phyloP scores from a whole-genome alignment of 2,329 filamentous ascomycete species.

The Pestalotiopsis sp. region DNA sequence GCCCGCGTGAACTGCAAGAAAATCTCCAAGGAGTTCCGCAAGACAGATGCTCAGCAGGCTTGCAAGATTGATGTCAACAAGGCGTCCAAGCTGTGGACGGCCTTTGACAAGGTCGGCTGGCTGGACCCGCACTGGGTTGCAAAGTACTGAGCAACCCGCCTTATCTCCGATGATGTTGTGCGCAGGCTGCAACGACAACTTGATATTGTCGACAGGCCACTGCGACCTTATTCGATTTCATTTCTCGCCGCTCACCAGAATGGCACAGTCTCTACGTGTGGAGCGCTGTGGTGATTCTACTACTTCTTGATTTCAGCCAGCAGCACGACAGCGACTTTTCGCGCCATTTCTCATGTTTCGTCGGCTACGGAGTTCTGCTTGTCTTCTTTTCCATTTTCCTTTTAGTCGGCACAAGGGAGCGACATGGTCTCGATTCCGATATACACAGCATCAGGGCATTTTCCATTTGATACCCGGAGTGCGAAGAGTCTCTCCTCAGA shows the following conservation, averaged over 20 bases:
- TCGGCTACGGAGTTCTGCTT: slow-evolving; percentile 15
- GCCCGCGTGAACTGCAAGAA: slow-evolving; percentile 69
- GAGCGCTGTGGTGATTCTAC: neutral
- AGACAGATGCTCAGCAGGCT: slow-evolving; percentile 94
- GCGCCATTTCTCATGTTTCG: slow-evolving; percentile 18
- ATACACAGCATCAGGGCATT: slow-evolving; percentile 31
- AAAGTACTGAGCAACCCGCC: slow-evolving; percentile 30
- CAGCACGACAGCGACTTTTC: neutral
- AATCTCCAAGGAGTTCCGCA: slow-evolving; percentile 83
- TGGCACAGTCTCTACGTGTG: slow-evolving; percentile 6
- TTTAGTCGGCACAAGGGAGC: slow-evolving; percentile 19
- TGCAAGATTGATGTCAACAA: slow-evolving; percentile 99
- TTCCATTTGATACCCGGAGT: slow-evolving; percentile 37
- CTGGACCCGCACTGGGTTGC: slow-evolving; percentile 58
- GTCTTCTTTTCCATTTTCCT: slow-evolving; percentile 14
- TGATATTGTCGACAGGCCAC: neutral
- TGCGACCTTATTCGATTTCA: neutral
- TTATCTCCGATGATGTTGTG: neutral
- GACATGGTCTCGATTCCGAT: slow-evolving; percentile 8
- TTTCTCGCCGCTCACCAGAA: slow-evolving; percentile 11
- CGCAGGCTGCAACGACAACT: slow-evolving; percentile 1
- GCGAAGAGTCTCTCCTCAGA: slow-evolving; percentile 24
- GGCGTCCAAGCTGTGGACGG: slow-evolving; percentile 88
- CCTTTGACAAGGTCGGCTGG: slow-evolving; percentile 87
- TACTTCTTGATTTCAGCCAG: neutral